Base-by-base conservation (phyloP, 1,284 basidiomycete genomes). In the Peniophora sp. region DNA sequence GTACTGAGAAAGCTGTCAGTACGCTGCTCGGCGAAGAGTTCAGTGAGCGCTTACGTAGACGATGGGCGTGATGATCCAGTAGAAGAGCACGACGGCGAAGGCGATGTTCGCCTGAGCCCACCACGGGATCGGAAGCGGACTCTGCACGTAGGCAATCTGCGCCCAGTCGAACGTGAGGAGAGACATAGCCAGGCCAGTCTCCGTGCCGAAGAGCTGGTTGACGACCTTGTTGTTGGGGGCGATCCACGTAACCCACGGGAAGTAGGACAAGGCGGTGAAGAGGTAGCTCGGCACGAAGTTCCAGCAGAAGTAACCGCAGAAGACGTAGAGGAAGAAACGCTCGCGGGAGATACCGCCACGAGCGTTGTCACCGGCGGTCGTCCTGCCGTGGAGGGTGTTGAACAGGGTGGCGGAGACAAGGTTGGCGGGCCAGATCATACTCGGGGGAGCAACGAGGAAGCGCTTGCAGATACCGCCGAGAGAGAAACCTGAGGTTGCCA, bases 391-490 rank as follows among this genome's bases (percentile, higher is more conserved):
- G 3, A 88, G 68, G 2, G 85, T 87, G 67, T 87, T 88, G 71
- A 97, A 86, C 22, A 92, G 81, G 1, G 92, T 90, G 51, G 90
- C 88, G 18, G 76, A 79, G 18, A 94, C 88, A 23, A 96, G 74
- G 56, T 88, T 88, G 15, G 74, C 66, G 0, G 92, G 93, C 92
- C 93, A 96, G 58, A 96, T 90, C 89, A 97, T 92, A 0, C 88
- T 88, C 0, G 92, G 88, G 0, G 93, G 94, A 58, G 83, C 78
- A 3, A 93, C 88, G 37, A 93, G 71, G 73, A 91, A 89, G 14
- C 84, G 78, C 24, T 83, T 72, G 49, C 80, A 78, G 50, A 92
- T 67, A 15, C 93, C 93, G 3, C 92, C 89, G 24, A 94, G 79
- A 2, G 87, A 85, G 62, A 95, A 92, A 1, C 74, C 27, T 32